Percentiles rank a stretch among this genome's conserved stretches.
phyloP scores from a whole-genome alignment of 352 stramenopile genomes.

The Phytophthora colocasiae region DNA sequence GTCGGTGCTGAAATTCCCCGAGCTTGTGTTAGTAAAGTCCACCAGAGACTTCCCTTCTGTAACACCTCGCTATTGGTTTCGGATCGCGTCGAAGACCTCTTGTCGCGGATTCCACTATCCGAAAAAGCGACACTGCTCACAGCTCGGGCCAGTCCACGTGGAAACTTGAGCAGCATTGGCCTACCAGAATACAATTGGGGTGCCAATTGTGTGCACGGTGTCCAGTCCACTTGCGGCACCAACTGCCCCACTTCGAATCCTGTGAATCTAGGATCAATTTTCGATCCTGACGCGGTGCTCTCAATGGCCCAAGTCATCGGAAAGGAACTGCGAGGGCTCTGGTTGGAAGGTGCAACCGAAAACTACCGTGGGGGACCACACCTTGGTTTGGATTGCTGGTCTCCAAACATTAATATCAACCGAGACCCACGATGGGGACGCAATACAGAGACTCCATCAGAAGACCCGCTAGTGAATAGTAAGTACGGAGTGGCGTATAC shows the following conservation, averaged over 20 bases:
- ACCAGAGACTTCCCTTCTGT: constrained; percentile 69
- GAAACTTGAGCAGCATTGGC: constrained; percentile 69
- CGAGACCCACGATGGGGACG: constrained; percentile 93
- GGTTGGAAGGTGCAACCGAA: constrained; percentile 65
- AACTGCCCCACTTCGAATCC: constrained; percentile 84
- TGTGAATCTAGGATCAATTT: constrained; percentile 83
- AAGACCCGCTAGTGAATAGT: constrained; percentile 90
- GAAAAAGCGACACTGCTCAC: constrained; percentile 73
- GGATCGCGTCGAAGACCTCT: constrained; percentile 72
- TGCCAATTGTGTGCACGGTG: constrained; percentile 91
- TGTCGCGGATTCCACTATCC: constrained; percentile 61
- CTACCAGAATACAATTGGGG: constrained; percentile 47
- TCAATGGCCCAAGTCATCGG: constrained; percentile 86
- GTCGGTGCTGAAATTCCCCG: constrained; percentile 41
- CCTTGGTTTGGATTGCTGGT: constrained; percentile 90
- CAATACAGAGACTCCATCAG: constrained; percentile 91
- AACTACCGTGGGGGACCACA: constrained; percentile 62
- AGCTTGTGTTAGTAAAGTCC: constrained; percentile 41
- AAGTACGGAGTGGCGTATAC: constrained; percentile 92
- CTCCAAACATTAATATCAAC: constrained; percentile 95
- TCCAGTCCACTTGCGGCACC: constrained; percentile 76
- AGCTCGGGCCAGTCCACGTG: constrained; percentile 56
- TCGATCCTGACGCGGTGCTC: constrained; percentile 75
- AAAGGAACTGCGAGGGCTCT: constrained; percentile 67
- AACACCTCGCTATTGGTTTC: constrained; percentile 57